These are phyloP conservation scores for Fomitopsis betulina DNA, from an alignment of 1,284 basidiomycete species.

Conservation along the genomic window DNA sequence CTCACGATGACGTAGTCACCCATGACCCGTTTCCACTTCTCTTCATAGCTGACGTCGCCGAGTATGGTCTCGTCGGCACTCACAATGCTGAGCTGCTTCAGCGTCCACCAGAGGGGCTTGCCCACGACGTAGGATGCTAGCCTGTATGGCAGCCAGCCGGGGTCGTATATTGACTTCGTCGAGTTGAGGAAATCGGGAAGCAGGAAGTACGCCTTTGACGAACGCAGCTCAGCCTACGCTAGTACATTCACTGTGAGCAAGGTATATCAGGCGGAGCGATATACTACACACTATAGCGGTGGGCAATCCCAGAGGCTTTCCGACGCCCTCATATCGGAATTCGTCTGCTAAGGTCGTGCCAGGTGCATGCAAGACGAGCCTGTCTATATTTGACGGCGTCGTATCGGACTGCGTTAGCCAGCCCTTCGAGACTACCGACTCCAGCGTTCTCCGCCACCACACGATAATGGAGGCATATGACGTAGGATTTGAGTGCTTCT, in stretches of 20 bases:
- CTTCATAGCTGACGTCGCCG: constrained; percentile 46
- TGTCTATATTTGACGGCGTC: constrained; percentile 34
- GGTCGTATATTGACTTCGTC: constrained; percentile 60
- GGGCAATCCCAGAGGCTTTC: constrained; percentile 79
- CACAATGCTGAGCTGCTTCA: constrained; percentile 74
- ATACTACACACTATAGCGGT: constrained; percentile 73
- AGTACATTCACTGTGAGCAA: constrained; percentile 11
- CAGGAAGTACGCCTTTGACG: constrained; percentile 42
- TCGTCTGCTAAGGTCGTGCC: constrained; percentile 54
- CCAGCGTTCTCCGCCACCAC: constrained; percentile 82
- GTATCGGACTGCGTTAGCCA: constrained; percentile 38
- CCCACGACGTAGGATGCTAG: constrained; percentile 71
- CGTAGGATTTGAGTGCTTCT: constrained; percentile 80
- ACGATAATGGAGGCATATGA: constrained; percentile 79
- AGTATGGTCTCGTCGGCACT: constrained; percentile 46
- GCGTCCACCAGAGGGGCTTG: constrained; percentile 82
- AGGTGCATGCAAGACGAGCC: constrained; percentile 58
- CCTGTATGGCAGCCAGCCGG: constrained; percentile 63
- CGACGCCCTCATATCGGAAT: constrained; percentile 63
- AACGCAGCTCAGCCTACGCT: constrained; percentile 57
- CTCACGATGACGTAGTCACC: constrained; percentile 77
- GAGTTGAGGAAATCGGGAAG: constrained; percentile 55
- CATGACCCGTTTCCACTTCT: constrained; percentile 58
- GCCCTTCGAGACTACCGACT: constrained; percentile 56
- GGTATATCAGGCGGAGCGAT: neutral